Evolutionary conservation across 345 rosid species (phyloP), one percentile per base, ranked within the genome.

Genomic region (Dipteronia dyeriana): DNA sequence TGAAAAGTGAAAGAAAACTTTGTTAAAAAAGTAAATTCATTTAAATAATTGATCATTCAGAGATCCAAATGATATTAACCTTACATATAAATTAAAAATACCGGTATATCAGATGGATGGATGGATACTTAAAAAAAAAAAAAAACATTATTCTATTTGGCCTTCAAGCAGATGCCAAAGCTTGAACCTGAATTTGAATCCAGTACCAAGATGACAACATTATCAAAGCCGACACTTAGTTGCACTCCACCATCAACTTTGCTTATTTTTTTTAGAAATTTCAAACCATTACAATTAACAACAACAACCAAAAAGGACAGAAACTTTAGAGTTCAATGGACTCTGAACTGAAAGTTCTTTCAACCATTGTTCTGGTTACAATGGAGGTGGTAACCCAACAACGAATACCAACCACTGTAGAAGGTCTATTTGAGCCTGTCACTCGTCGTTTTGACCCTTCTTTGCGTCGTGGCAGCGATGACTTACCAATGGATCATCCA

Each of bases 401-500:
- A 5, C 43, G 45, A 2, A 86, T 90, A 76, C 92, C 92, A 4
- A 91, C 98, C 8, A 91, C 98, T 73, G 81, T 90, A 41, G 87
- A 90, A 16, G 98, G 97, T 0, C 97, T 97, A 0, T 94, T 92
- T 70, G 65, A 87, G 77, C 94, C 97, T 3, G 62, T 78, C 6
- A 92, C 97, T 13, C 86, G 86, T 60, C 86, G 83, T 51, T 89
- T 94, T 75, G 97, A 94, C 64, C 85, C 92, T 20, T 88, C 94
- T 25, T 79, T 92, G n/a, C 94, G 97, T 0, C 81, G 74, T 68
- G 98, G 98, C 65, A 92, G 97, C 25, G 91, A 88, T 75, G 97
- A 92, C 86, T 82, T 92, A 76, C 92, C 92, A 0, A 91, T 87
- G 82, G 85, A 88, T 68, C 87, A 92, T 80, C 94, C 94, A 1